phyloP scores from a whole-genome alignment of 192 early-diverging fungal genomes.

The Coemansia sp. region DNA sequence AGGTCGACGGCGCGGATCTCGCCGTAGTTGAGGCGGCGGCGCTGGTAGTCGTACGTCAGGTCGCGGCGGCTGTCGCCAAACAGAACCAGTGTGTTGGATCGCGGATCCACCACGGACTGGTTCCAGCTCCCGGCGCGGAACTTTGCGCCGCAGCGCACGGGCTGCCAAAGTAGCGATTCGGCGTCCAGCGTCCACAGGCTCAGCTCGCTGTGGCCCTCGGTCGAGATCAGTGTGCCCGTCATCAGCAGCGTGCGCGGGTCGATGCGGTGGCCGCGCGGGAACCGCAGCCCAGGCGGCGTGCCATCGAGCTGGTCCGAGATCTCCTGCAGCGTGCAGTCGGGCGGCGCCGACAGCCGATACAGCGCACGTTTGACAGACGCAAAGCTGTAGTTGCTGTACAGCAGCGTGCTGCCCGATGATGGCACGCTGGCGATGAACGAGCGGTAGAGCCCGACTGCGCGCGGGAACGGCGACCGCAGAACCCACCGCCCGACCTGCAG shows the following conservation, averaged over 20 bases:
- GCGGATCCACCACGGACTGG: slow-evolving; percentile 63
- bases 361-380: slow-evolving; percentile 69
- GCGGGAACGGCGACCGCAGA: slow-evolving; percentile 62
- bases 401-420: slow-evolving; percentile 58
- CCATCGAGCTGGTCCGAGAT: slow-evolving; percentile 69
- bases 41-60: slow-evolving; percentile 73
- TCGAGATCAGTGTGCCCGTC: slow-evolving; percentile 69
- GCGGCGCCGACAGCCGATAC: slow-evolving; percentile 65
- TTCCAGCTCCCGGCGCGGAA: slow-evolving; percentile 79
- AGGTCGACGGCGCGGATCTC: slow-evolving; percentile 70
- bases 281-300: slow-evolving; percentile 72
- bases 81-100: slow-evolving; percentile 63
- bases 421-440: slow-evolving; percentile 66
- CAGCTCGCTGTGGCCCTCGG: slow-evolving; percentile 64
- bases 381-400: slow-evolving; percentile 80
- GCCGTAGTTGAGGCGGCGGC: slow-evolving; percentile 76
- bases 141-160: slow-evolving; percentile 65
- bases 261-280: slow-evolving; percentile 69
- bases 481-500: slow-evolving; percentile 68
- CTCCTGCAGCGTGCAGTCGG: slow-evolving; percentile 60
- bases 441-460: slow-evolving; percentile 76
- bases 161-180: slow-evolving; percentile 60
- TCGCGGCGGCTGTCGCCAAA: slow-evolving; percentile 70
- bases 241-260: slow-evolving; percentile 67
- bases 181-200: slow-evolving; percentile 72